Evolutionary conservation across 257 asterid species (phyloP).

Genomic region (Schizonepeta tenuifolia): DNA sequence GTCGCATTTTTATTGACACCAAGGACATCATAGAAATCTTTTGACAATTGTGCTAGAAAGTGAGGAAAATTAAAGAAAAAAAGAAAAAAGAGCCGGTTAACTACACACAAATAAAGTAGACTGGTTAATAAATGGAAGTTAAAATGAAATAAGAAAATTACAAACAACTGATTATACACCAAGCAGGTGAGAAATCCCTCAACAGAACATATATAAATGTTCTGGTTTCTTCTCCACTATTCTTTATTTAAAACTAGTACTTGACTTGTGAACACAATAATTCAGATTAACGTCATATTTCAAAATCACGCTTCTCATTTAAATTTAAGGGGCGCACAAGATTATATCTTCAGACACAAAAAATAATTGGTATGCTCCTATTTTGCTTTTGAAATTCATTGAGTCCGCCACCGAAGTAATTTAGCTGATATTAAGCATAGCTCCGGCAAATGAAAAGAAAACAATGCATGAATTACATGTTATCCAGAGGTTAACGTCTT

Average conservation of each 20-base stretch:
- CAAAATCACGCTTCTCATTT: neutral
- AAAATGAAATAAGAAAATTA: neutral
- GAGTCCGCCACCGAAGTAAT: neutral
- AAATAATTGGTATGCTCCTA: neutral
- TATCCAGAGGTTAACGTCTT: neutral
- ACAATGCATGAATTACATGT: neutral
- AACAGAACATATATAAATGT: neutral
- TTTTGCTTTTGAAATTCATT: neutral
- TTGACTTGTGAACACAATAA: neutral
- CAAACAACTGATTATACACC: neutral
- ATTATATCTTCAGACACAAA: neutral
- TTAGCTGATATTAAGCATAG: neutral
- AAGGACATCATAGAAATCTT: slow-evolving; percentile 78
- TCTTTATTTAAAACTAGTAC: slow-evolving; percentile 7
- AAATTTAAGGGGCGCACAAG: neutral
- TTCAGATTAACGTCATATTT: neutral
- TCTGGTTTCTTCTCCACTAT: neutral
- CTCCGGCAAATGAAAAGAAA: neutral
- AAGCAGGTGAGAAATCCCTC: slow-evolving; percentile 3
- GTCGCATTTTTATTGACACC: slow-evolving; percentile 77
- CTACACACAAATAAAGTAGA: neutral
- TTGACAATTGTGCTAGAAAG: slow-evolving; percentile 53
- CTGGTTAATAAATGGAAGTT: slow-evolving; percentile 4
- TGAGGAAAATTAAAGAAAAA: neutral
- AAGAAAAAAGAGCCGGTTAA: neutral